phyloP scores from a whole-genome alignment of 495 filamentous ascomycete species.

The Talaromyces ruber region DNA sequence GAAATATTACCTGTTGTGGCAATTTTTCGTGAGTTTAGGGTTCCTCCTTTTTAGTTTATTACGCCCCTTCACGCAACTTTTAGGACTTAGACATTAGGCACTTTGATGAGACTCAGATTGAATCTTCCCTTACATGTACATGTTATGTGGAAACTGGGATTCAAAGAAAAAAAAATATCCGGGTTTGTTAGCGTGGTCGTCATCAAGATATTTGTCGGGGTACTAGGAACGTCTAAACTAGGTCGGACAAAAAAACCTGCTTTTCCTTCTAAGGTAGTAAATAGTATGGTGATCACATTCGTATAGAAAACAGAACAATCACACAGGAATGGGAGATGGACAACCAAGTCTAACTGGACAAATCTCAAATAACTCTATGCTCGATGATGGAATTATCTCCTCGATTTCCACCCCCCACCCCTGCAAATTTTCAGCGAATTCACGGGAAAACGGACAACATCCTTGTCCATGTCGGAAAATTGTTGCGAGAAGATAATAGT shows the following conservation, averaged over 20 bases:
- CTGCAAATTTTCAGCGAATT: not conserved
- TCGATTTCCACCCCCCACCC: no score
- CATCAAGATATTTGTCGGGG: not conserved
- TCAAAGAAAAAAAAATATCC: not conserved
- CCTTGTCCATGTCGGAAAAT: not conserved
- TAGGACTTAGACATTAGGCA: not conserved
- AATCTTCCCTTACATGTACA: not conserved
- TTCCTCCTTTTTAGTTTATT: not conserved
- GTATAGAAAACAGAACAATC: not conserved
- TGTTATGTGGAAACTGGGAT: not conserved
- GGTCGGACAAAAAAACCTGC: not conserved
- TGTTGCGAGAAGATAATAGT: not conserved
- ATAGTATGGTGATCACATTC: not conserved
- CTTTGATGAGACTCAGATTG: not conserved
- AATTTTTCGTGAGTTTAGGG: not conserved
- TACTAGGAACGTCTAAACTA: not conserved
- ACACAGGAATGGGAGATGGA: not conserved
- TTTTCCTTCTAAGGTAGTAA: not conserved
- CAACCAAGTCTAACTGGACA: not conserved
- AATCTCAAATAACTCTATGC: not conserved
- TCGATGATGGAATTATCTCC: not conserved
- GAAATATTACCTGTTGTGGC: not conserved
- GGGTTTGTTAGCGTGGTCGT: not conserved
- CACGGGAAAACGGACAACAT: not conserved
- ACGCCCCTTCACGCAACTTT: not conserved